A percentile compares a stretch with the other conserved stretches of the same genome.
Evolutionary conservation across 2,329 filamentous ascomycete species (phyloP).

Genomic region (Amylocarpus encephaloides): DNA sequence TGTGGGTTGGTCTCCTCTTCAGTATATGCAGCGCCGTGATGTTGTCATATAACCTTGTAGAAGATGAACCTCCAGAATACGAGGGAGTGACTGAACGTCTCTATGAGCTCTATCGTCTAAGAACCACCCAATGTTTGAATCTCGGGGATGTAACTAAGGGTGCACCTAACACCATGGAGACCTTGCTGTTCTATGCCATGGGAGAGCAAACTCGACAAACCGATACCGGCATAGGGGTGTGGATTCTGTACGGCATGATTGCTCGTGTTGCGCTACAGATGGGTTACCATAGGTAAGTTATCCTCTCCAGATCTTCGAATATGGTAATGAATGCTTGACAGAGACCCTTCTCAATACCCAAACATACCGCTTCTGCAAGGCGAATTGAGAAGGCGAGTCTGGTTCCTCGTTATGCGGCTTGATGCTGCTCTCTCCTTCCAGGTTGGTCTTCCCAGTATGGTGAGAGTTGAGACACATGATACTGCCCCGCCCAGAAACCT

Average conservation of each 20-base stretch:
- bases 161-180: conserved; percentile 66
- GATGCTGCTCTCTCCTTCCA: conserved; percentile 73
- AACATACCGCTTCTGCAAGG: conserved; percentile 66
- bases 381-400: conserved; percentile 63
- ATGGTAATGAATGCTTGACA: conserved; percentile 42
- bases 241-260: conserved; percentile 45
- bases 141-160: conserved; percentile 70
- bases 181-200: conserved; percentile 65
- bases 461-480: conserved; percentile 66
- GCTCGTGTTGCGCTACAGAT: conserved; percentile 45
- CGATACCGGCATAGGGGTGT: conserved; percentile 54
- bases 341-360: conserved; percentile 68
- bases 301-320: neutral
- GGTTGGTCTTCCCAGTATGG: conserved; percentile 52
- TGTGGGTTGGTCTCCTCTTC: conserved; percentile 75
- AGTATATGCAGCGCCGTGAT: conserved; percentile 68
- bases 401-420: conserved; percentile 63
- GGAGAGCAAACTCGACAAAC: conserved; percentile 65
- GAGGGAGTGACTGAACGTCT: conserved; percentile 49
- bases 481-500: conserved; percentile 68
- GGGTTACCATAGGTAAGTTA: conserved; percentile 49
- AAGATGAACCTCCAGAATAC: conserved; percentile 70
- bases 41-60: conserved; percentile 67
- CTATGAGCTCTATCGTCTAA: conserved; percentile 56
- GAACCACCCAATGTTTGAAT: conserved; percentile 72